These are phyloP conservation scores for Selaginella moellendorffii DNA, from an alignment of 75 land plant species.

Conservation along the genomic window DNA sequence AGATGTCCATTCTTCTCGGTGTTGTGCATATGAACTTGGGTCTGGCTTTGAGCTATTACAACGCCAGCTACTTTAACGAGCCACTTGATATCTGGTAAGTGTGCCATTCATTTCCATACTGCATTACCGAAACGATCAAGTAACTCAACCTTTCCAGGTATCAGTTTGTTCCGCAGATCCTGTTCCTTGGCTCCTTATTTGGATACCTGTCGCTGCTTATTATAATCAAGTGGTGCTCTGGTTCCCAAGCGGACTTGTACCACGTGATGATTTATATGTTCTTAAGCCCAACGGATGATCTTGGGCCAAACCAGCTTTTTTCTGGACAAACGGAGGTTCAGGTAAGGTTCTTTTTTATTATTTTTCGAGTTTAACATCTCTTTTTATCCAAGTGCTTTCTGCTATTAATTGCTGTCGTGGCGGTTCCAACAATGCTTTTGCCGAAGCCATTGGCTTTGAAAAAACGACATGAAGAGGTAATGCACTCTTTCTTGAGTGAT, in stretches of 20 bases:
- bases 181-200: constrained; percentile 76
- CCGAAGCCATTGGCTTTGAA: constrained; percentile 88
- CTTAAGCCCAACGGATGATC: constrained; percentile 85
- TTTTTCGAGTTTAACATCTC: too few relatives aligned
- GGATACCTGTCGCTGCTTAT: constrained; percentile 95
- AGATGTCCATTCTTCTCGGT: constrained; percentile 94
- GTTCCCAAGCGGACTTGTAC: constrained; percentile 87
- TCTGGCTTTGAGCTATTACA: constrained; percentile 74
- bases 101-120: neutral
- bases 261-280: constrained; percentile 99
- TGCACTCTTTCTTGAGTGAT: neutral
- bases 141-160: constrained; percentile 74
- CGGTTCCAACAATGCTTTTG: constrained; percentile 97
- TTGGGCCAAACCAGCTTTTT: constrained; percentile 91
- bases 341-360: constrained; percentile 22
- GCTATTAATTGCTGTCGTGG: constrained; percentile 58
- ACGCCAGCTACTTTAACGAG: constrained; percentile 60
- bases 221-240: constrained; percentile 88
- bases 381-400: constrained; percentile 19
- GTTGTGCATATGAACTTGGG: constrained; percentile 97
- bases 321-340: constrained; percentile 63
- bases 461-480: constrained; percentile 67
- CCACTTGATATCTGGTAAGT: constrained; percentile 64
- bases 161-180: constrained; percentile 88
- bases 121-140: too few relatives aligned